phyloP scores from a whole-genome alignment of 345 rosid genomes.

The Gossypium longicalyx region DNA sequence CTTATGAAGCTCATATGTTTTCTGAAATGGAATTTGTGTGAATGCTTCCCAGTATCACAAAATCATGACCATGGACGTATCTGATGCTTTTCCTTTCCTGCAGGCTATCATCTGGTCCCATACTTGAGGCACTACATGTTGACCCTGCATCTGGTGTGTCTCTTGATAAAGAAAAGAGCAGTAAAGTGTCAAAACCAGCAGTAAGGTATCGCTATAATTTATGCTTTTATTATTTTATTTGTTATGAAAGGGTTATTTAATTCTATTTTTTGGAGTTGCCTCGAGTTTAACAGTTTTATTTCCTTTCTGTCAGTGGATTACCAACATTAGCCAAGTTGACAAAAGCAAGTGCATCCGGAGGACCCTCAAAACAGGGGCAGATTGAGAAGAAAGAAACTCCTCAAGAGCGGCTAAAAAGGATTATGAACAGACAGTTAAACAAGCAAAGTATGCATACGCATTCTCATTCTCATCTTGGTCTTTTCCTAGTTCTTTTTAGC shows the following conservation, averaged over 20 bases:
- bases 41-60: slow-evolving; percentile 19
- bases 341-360: slow-evolving; percentile 49
- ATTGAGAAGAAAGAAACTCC: slow-evolving; percentile 94
- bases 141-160: slow-evolving; percentile 96
- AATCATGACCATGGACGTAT: slow-evolving; percentile 21
- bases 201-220: slow-evolving; percentile 42
- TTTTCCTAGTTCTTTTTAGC: not conserved
- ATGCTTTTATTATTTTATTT: not conserved
- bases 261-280: not conserved
- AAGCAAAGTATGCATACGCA: slow-evolving; percentile 62
- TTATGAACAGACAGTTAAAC: slow-evolving; percentile 87
- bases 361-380: slow-evolving; percentile 49
- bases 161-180: slow-evolving; percentile 66
- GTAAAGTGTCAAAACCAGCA: slow-evolving; percentile 44
- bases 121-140: slow-evolving; percentile 94
- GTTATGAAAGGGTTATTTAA: not conserved
- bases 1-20: slow-evolving; percentile 41
- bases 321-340: slow-evolving; percentile 78
- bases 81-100: slow-evolving; percentile 51
- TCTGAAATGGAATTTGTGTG: slow-evolving; percentile 28
- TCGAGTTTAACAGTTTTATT: not conserved
- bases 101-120: slow-evolving; percentile 82
- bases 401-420: slow-evolving; percentile 94
- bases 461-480: not conserved
- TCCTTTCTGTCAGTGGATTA: slow-evolving; percentile 46